Conservation (phyloP, 1,284 basidiomycete species). For the Neonothopanus nambi region DNA sequence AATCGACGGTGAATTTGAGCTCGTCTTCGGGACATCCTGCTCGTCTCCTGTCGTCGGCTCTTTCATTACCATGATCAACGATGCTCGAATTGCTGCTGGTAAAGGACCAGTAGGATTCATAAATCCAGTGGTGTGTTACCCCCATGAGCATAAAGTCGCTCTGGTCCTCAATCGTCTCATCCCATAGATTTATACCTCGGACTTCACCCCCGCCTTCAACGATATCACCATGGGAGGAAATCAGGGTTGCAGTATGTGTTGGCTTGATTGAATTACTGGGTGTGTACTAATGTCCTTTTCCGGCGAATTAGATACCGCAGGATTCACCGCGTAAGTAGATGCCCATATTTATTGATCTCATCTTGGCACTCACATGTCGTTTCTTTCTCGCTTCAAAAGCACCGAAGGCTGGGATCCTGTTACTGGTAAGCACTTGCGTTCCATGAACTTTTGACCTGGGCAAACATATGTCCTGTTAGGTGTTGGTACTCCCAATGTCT, state of each 20-base stretch:
- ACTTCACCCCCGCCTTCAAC: constrained; percentile 38
- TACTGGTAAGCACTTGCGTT: constrained; percentile 27
- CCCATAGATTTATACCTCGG: constrained; percentile 37
- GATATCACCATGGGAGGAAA: constrained; percentile 50
- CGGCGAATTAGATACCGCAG: constrained; percentile 22
- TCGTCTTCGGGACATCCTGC: constrained; percentile 38
- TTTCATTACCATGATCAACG: constrained; percentile 48
- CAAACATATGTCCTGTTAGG: not conserved
- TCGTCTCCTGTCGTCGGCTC: constrained; percentile 42
- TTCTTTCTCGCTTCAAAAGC: constrained; percentile 16
- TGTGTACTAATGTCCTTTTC: not conserved
- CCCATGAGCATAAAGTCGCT: constrained; percentile 34
- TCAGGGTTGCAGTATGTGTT: constrained; percentile 39
- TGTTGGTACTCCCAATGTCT: not conserved
- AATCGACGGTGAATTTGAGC: constrained; percentile 21
- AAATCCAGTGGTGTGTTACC: constrained; percentile 41
- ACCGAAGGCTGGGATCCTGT: constrained; percentile 42
- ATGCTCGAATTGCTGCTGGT: constrained; percentile 40
- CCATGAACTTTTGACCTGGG: not conserved
- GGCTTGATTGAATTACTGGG: too few species aligned
- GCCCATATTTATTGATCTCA: not conserved
- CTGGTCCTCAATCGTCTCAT: constrained; percentile 23
- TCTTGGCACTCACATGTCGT: not conserved
- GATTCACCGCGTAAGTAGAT: constrained; percentile 36
- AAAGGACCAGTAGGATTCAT: constrained; percentile 41